Evolutionary conservation across 1,139 yeast species (phyloP), one percentile per base, ranked within the genome.

Genomic region (Candida labiduridarum): DNA sequence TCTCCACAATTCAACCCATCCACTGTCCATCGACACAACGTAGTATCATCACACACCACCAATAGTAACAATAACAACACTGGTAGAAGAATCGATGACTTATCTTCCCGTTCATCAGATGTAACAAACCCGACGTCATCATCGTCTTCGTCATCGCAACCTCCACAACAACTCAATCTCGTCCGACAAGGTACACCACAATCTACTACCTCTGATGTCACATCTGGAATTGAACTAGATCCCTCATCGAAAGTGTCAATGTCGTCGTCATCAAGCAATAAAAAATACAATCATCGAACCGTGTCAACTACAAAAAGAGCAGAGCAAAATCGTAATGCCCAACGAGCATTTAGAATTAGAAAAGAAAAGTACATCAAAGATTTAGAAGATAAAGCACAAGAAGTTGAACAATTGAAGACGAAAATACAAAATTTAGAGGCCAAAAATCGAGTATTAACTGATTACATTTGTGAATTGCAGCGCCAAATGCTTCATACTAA

Each of bases 321-420:
- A 1, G 89, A 87, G 15, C 97, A 90, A 67, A 90, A 90, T 71
- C 76, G 97, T 61, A 85, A 83, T 52, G 96, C 97, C 1, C 97
- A 90, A 68, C 81, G 89, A 58, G 96, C 96, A 10, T 90, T 89
- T 69, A 79, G 97, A 63, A 85, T 83, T 62, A 78, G 96, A 51
- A 85, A 87, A 64, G 96, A 89, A 59, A 79, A 81, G 53, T 84
- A 88, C 61, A 83, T 90, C 58, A 87, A 84, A 66, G 92, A 89
- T 46, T 74, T 90, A 54, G 96, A 90, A 69, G 68, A 74, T 36
- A 84, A 84, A 63, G 89, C 88, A 5, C 76, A 78, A 45, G 86
- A 85, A 63, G 80, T 82, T 46, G 82, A 80, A 52, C 72, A 72
- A 33, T 71, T 87, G 59, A 81, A 82, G 62, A 84, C 80, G 57